Evolutionary conservation across 2,329 filamentous ascomycete genomes (phyloP).

Genomic region (Monilinia aucupariae): DNA sequence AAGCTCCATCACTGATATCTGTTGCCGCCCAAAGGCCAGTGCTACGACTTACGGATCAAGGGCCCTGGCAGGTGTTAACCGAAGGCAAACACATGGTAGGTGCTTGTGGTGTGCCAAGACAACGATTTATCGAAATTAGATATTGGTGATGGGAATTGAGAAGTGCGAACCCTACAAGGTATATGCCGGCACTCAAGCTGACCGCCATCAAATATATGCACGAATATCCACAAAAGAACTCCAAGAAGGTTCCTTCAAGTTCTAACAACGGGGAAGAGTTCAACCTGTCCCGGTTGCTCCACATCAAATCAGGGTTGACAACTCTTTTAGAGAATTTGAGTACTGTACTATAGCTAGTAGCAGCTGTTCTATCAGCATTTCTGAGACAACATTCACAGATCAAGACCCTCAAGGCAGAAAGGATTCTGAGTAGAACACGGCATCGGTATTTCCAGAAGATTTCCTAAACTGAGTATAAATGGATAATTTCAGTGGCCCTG

Average conservation of each 20-base stretch:
- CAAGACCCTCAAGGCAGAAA: neutral
- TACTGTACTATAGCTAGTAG: neutral
- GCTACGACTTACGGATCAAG: neutral
- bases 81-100: slow-evolving; percentile 12
- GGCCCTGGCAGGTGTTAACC: neutral
- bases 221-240: slow-evolving; percentile 5
- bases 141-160: slow-evolving; percentile 9
- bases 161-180: slow-evolving; percentile 9
- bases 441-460: neutral
- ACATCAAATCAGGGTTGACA: neutral
- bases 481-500: neutral
- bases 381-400: slow-evolving; percentile 4
- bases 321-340: neutral
- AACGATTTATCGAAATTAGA: slow-evolving; percentile 6
- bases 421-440: neutral
- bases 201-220: neutral
- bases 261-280: neutral
- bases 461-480: neutral
- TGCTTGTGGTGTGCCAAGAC: slow-evolving; percentile 2
- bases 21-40: neutral
- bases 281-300: neutral
- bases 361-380: neutral
- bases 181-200: slow-evolving; percentile 1
- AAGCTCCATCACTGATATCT: neutral
- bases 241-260: neutral